Conservation (phyloP, 176 grass and related monocot genomes). For the Stipa capillata region DNA sequence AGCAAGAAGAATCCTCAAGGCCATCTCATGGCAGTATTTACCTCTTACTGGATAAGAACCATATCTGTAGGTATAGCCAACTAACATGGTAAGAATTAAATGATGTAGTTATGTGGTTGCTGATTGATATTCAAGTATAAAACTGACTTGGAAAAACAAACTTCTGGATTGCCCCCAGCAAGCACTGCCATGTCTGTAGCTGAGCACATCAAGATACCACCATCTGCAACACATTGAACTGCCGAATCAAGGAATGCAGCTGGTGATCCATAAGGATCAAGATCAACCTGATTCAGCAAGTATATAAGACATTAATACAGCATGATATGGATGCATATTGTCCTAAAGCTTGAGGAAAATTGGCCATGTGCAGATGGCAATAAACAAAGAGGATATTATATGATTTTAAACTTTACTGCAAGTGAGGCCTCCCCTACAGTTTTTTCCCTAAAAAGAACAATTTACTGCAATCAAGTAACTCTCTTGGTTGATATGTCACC, state of each 20-base stretch:
- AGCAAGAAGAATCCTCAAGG: constrained; percentile 84
- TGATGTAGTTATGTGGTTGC: not conserved
- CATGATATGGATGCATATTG: not conserved
- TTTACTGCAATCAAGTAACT: not conserved
- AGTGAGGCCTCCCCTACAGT: too few relatives aligned
- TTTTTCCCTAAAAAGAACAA: too few relatives aligned
- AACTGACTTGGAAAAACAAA: constrained; percentile 76
- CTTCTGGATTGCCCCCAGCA: constrained; percentile 62
- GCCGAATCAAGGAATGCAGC: constrained; percentile 79
- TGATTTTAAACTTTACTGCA: too few relatives aligned
- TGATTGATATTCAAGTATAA: not conserved
- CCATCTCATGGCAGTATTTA: constrained; percentile 96
- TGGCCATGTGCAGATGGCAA: not conserved
- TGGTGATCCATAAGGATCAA: constrained; percentile 89
- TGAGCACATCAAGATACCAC: constrained; percentile 74
- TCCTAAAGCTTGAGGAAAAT: not conserved
- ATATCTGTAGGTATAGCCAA: constrained; percentile 47
- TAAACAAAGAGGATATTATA: not conserved
- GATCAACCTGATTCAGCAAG: constrained; percentile 54
- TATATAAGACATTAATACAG: not conserved
- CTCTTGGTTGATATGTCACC: not conserved
- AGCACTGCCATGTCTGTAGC: constrained; percentile 92
- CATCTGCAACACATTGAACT: constrained; percentile 70
- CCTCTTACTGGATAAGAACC: constrained; percentile 80
- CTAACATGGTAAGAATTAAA: not conserved